Conservation (phyloP, 768 basidiomycete genomes). For the Termitomyces sp. region DNA sequence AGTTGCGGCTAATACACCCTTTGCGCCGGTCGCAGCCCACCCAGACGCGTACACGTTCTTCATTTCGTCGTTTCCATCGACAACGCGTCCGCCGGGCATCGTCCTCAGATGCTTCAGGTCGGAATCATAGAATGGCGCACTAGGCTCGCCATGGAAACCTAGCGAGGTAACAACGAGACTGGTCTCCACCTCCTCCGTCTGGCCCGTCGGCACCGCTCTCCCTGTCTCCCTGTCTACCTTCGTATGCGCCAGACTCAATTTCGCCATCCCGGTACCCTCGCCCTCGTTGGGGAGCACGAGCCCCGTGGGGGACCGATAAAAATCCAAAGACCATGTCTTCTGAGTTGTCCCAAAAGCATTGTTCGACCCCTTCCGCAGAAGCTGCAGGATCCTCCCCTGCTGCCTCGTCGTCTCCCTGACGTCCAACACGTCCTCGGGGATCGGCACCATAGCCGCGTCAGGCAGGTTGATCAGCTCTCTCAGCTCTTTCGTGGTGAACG, state of each 20-base stretch:
- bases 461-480: constrained; percentile 73
- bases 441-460: constrained; percentile 61
- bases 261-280: constrained; percentile 12
- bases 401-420: constrained; percentile 42
- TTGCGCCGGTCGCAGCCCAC: constrained; percentile 90
- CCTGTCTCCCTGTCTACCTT: constrained; percentile 40
- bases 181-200: constrained; percentile 47
- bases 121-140: constrained; percentile 53
- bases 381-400: constrained; percentile 59
- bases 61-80: constrained; percentile 30
- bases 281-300: constrained; percentile 23
- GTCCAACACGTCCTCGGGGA: constrained; percentile 30
- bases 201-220: constrained; percentile 50
- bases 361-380: constrained; percentile 61
- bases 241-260: constrained; percentile 59
- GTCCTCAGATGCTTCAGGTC: constrained; percentile 51
- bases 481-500: constrained; percentile 90
- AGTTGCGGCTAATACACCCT: constrained; percentile 86
- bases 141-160: constrained; percentile 75
- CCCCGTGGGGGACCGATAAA: constrained; percentile 66
- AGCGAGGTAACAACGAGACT: constrained; percentile 84
- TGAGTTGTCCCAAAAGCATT: constrained; percentile 38
- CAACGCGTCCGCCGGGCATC: constrained; percentile 33
- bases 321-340: constrained; percentile 79
- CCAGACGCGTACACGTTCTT: constrained; percentile 84